A percentile compares a stretch with the other conserved stretches of the same genome.
phyloP scores from a whole-genome alignment of 163 green algal genomes.

The Chlorella variabilis region DNA sequence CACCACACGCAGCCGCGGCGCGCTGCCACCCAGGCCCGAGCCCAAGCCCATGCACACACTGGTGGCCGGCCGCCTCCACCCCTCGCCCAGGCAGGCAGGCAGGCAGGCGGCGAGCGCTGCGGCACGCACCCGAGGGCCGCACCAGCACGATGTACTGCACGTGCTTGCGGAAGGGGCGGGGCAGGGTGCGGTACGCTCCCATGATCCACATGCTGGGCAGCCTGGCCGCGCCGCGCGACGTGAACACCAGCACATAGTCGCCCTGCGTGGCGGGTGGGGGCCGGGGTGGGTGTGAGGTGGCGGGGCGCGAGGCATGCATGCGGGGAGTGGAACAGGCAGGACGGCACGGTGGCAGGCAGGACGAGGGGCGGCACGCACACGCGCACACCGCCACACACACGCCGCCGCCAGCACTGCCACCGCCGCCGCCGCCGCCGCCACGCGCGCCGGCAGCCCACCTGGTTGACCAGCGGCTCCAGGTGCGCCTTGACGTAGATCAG shows the following conservation, averaged over 20 bases:
- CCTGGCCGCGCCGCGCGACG: conserved; percentile 37
- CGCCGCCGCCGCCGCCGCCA: neutral
- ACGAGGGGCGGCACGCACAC: too few relatives aligned
- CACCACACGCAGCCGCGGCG: too few relatives aligned
- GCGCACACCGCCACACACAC: neutral
- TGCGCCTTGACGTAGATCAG: conserved; percentile 59
- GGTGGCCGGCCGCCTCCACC: too few relatives aligned
- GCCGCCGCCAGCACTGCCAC: neutral
- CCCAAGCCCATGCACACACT: too few relatives aligned
- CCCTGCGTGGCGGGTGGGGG: conserved; percentile 47
- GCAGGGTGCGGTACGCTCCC: conserved; percentile 73
- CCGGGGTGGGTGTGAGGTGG: too few relatives aligned
- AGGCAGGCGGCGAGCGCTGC: too few relatives aligned
- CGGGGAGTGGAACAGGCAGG: neutral
- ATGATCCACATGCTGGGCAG: conserved; percentile 79
- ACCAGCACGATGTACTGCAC: conserved; percentile 85
- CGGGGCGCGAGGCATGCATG: neutral
- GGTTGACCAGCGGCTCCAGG: conserved; percentile 72
- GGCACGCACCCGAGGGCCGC: conserved; percentile 55
- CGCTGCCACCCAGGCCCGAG: too few relatives aligned
- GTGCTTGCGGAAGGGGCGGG: conserved; percentile 82
- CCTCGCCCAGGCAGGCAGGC: neutral
- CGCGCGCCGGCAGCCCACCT: conserved; percentile 32
- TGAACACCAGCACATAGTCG: conserved; percentile 79
- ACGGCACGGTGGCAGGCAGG: too few relatives aligned